These are phyloP conservation scores for Hymenochaete sp. DNA, from an alignment of 1,284 basidiomycete genomes.

Conservation along the genomic window DNA sequence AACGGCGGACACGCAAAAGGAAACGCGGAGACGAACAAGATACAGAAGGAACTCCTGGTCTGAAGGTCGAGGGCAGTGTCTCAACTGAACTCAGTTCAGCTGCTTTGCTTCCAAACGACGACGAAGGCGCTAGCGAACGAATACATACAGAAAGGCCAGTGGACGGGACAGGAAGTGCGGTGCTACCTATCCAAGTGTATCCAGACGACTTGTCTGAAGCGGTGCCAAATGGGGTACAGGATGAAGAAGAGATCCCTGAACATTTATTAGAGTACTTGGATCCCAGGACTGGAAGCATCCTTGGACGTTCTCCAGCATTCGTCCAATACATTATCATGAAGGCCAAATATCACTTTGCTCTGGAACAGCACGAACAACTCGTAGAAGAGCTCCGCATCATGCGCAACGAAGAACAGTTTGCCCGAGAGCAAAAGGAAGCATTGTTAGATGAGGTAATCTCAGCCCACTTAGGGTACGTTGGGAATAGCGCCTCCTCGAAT, in stretches of 20 bases:
- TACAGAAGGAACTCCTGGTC: slow-evolving; percentile 19
- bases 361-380: slow-evolving; percentile 53
- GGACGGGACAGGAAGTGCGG: not conserved
- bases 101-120: slow-evolving; percentile 18
- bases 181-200: not conserved
- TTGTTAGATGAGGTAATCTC: slow-evolving; percentile 45
- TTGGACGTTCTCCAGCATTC: slow-evolving; percentile 51
- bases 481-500: slow-evolving; percentile 4
- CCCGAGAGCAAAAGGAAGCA: slow-evolving; percentile 47
- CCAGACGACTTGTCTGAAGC: slow-evolving; percentile 11
- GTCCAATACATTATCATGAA: slow-evolving; percentile 71
- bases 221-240: slow-evolving; percentile 24
- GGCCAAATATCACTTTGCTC: slow-evolving; percentile 57
- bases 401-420: slow-evolving; percentile 41
- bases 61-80: slow-evolving; percentile 48
- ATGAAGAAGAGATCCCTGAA: slow-evolving; percentile 36
- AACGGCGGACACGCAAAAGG: slow-evolving; percentile 59
- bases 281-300: slow-evolving; percentile 46
- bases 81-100: slow-evolving; percentile 31
- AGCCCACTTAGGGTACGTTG: slow-evolving; percentile 42
- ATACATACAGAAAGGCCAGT: too few species aligned
- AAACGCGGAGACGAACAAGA: slow-evolving; percentile 39
- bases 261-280: slow-evolving; percentile 42
- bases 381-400: slow-evolving; percentile 52
- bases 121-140: too few species aligned